Evolutionary conservation across 495 filamentous ascomycete genomes (phyloP).

Genomic region (Aspergillus avenaceus): DNA sequence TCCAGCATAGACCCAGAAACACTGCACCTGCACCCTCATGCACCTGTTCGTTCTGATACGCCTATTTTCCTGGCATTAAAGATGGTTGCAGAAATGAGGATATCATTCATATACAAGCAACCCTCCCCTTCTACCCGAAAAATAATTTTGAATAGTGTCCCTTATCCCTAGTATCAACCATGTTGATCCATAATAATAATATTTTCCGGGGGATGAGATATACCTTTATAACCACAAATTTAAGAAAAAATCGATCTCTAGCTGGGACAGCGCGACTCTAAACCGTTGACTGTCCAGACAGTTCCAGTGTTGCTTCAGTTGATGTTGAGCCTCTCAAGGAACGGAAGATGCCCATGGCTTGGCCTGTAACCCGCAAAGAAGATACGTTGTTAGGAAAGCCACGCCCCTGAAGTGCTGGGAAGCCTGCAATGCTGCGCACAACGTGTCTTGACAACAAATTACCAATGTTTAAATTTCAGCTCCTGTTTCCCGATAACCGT

Average conservation of each 20-base stretch:
- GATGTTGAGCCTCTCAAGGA: too few relatives aligned
- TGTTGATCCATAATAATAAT: constrained; percentile 42
- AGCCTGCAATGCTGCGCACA: constrained; percentile 30
- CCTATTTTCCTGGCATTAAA: background rate
- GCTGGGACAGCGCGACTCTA: too few relatives aligned
- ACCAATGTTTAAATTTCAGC: too few relatives aligned
- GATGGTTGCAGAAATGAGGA: background rate
- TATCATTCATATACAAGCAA: background rate
- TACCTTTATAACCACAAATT: constrained; percentile 43
- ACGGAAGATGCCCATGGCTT: background rate
- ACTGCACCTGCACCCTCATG: too few relatives aligned
- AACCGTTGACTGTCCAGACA: too few relatives aligned
- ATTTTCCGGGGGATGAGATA: constrained; percentile 45
- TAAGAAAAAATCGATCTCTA: constrained; percentile 14
- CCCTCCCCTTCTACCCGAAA: constrained; percentile 41
- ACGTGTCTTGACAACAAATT: too few relatives aligned
- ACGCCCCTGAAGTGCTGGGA: too few relatives aligned
- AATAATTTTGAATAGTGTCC: constrained; percentile 57
- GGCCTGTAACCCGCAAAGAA: constrained; percentile 33
- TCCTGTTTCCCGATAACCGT: too few relatives aligned
- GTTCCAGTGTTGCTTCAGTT: too few relatives aligned
- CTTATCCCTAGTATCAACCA: constrained; percentile 18
- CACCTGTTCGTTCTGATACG: too few relatives aligned
- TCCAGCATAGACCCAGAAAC: too few relatives aligned
- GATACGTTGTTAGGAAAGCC: constrained; percentile 33